Conservation (phyloP, 306 rosid genomes). For the Rosa lucieae region DNA sequence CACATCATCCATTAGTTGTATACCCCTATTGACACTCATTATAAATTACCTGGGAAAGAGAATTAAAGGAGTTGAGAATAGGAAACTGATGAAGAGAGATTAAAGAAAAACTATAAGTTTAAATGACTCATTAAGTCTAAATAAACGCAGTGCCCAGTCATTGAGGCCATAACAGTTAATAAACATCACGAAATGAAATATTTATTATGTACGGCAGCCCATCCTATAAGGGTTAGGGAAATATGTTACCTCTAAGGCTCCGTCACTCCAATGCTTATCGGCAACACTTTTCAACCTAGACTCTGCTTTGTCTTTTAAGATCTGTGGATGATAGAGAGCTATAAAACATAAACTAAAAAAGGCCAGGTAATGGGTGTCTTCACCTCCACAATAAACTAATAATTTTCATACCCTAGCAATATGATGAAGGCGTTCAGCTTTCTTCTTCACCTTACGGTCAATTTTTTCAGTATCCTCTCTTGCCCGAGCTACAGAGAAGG, state of each 20-base stretch:
- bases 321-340: slow-evolving; percentile 39
- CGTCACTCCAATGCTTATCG: slow-evolving; percentile 96
- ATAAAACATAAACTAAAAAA: slow-evolving; percentile 10
- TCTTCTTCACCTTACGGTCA: slow-evolving; percentile 79
- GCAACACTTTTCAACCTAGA: slow-evolving; percentile 82
- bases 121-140: neutral
- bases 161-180: neutral
- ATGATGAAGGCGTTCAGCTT: slow-evolving; percentile 66
- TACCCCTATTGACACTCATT: neutral
- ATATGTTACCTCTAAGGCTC: slow-evolving; percentile 83
- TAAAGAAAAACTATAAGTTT: neutral
- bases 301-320: slow-evolving; percentile 73
- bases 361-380: slow-evolving; percentile 21
- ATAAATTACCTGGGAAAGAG: neutral
- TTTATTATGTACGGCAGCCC: neutral
- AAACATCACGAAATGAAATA: neutral
- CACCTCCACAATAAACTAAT: slow-evolving; percentile 14
- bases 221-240: neutral
- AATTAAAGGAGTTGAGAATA: neutral
- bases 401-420: slow-evolving; percentile 64
- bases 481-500: slow-evolving; percentile 70
- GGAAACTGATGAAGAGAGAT: neutral
- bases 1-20: neutral
- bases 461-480: slow-evolving; percentile 79
- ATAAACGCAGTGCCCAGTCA: neutral